Evolutionary conservation across 148 eudicot species (phyloP), one percentile per base, ranked within the genome.

Genomic region (Selenicereus undatus): DNA sequence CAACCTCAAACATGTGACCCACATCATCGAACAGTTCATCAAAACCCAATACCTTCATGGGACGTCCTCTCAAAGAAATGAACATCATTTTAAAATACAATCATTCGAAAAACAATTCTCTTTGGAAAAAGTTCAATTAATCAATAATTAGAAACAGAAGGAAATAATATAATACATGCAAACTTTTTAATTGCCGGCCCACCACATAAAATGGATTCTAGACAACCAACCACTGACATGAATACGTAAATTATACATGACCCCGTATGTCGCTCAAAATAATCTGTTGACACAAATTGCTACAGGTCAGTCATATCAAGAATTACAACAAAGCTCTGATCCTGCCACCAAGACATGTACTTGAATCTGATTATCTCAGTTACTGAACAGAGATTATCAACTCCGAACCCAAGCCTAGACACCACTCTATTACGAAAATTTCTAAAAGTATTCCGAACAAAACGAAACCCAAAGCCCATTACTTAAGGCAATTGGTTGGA

Each of bases 1-100:
- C 52, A 51, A 75, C 17, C 58, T 50, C 71, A 66, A 26, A 81
- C 68, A 30, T 36, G 70, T 29, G 73, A n/a, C 17, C 39, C 77
- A 75, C 71, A 1, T 0, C 10, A 21, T 10, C 30, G 30, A 26
- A 29, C 48, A 82, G 20, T 32, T 42, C 74, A 73, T 60, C 66
- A 64, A 66, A 50, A 71, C 69, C 58, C 73, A 54, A 54, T 69
- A 36, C 77, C 42, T 68, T 39, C 70, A 74, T 11, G 39, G 18
- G 27, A 43, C 73, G 72, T 39, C 54, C 22, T 5, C 5, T 52
- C 77, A 75, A 74, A 74, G 26, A 62, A 62, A 62, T 22, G 68
- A 62, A 62, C 10, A 22, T 21, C 24, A 60, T 18, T 22, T 62
- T n/a, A 62, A 18, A 62, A 62, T 24, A 62, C 21, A 62, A 22